Conservation (phyloP, 1,139 yeast genomes). For the Geotrichum phurueaensis region DNA sequence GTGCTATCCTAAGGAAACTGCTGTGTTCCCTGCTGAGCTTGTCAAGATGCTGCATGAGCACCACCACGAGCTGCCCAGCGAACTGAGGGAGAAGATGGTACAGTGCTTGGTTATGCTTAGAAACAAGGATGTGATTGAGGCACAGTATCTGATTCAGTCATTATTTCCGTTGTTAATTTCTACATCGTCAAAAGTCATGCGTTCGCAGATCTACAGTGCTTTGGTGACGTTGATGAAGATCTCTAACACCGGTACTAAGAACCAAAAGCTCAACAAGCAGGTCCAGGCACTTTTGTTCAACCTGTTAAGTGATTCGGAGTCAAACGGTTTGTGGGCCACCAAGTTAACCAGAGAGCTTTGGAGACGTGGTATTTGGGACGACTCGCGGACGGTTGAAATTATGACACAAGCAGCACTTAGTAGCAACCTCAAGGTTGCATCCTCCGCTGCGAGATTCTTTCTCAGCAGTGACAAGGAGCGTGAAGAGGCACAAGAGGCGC, state of each 20-base stretch:
- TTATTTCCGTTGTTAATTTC: constrained; percentile 71
- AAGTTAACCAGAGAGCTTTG: constrained; percentile 90
- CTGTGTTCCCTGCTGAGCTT: constrained; percentile 74
- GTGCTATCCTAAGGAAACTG: constrained; percentile 86
- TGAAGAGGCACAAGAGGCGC: constrained; percentile 72
- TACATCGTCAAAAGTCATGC: constrained; percentile 73
- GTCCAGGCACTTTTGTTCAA: constrained; percentile 90
- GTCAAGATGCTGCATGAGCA: constrained; percentile 61
- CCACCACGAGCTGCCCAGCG: constrained; percentile 77
- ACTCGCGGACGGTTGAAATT: constrained; percentile 87
- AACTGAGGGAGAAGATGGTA: constrained; percentile 82
- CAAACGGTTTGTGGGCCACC: constrained; percentile 89
- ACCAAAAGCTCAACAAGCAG: constrained; percentile 79
- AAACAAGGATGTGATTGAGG: constrained; percentile 73
- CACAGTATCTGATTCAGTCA: constrained; percentile 78
- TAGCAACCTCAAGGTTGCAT: constrained; percentile 78
- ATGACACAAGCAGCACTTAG: constrained; percentile 95
- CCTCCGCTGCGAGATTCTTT: constrained; percentile 86
- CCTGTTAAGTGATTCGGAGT: constrained; percentile 60
- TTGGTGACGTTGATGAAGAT: constrained; percentile 71
- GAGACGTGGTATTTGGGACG: constrained; percentile 98
- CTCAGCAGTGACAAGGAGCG: constrained; percentile 94
- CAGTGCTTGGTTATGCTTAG: constrained; percentile 85
- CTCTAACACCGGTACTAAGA: constrained; percentile 77
- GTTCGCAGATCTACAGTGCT: constrained; percentile 76